Base-by-base conservation (phyloP, 2,329 filamentous ascomycete species). In the Xylariaceae sp. region DNA sequence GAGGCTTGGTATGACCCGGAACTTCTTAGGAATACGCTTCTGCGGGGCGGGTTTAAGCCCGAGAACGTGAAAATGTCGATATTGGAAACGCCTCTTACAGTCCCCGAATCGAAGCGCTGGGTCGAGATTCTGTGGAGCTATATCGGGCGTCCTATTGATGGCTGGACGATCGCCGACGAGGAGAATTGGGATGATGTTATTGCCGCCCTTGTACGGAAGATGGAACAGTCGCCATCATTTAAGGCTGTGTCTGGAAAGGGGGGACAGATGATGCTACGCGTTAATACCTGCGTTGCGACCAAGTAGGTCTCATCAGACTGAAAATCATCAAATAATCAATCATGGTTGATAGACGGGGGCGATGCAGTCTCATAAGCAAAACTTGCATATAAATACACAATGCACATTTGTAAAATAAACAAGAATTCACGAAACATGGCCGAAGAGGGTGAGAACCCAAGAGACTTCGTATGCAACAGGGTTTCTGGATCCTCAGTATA, bases 1-100 rank as follows among this genome's bases (percentile, higher is more conserved):
- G 54, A 55, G 1, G 53, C 53, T 18, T 59, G 57, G 57, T 53
- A 46, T 1, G 8, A 43, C 1, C n/a, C 48, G 8, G 53, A 49
- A 5, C 46, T 34, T 21, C 43, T 52, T 5, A 13, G 37, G 32
- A 21, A 37, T 2, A 26, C 41, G 19, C 21, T 51, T 7, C 26
- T 43, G 30, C 32, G 48, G 15, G 49, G 48, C 5, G 49, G 53
- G 7, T 51, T 51, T 30, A 40, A 39, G n/a, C 30, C 34, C 13
- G 47, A 50, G n/a, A 44, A 52, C 12, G 44, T 52, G 21, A 18
- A 9, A n/a, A 32, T 55, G 5, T 19, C 49, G 19, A 13, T n/a
- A 5, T 26, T 34, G 19, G 8, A n/a, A 7, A 49, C 49, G 8
- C 34, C 40, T 3, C 16, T 34, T 5, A 49, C 45, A 2, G 36